Evolutionary conservation across 331 rosid species (phyloP).

Genomic region (Quercus lobata): DNA sequence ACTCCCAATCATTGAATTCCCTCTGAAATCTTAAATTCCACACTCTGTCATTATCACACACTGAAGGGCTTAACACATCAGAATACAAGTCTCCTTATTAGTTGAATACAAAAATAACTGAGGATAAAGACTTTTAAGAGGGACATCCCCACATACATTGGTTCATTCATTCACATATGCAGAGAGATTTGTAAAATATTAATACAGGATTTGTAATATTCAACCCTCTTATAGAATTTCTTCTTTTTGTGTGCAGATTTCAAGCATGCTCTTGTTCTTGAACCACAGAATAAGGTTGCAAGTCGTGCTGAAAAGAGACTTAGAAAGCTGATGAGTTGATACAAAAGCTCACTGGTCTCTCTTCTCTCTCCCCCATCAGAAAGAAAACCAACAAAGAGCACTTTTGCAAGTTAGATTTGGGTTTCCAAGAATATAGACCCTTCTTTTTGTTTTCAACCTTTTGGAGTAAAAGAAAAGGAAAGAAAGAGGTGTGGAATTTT

Average conservation of each 20-base stretch:
- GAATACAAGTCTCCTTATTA: too few relatives aligned
- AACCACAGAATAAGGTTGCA: constrained; percentile 75
- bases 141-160: not conserved
- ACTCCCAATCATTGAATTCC: too few relatives aligned
- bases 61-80: too few relatives aligned
- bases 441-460: not conserved
- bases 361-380: not conserved
- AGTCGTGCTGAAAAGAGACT: constrained; percentile 58
- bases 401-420: not conserved
- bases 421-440: not conserved
- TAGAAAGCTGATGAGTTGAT: constrained; percentile 45
- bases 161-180: not conserved
- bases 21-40: too few relatives aligned
- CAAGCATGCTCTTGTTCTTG: constrained; percentile 80
- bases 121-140: not conserved
- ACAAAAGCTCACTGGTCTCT: not conserved
- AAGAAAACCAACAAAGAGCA: not conserved
- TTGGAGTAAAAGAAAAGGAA: not conserved
- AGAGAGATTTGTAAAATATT: not conserved
- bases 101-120: too few relatives aligned
- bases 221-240: not conserved
- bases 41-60: too few relatives aligned
- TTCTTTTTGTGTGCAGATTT: constrained; percentile 52
- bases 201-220: not conserved
- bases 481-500: not conserved